Evolutionary conservation across 257 asterid species (phyloP).

Genomic region (Apocynum venetum): DNA sequence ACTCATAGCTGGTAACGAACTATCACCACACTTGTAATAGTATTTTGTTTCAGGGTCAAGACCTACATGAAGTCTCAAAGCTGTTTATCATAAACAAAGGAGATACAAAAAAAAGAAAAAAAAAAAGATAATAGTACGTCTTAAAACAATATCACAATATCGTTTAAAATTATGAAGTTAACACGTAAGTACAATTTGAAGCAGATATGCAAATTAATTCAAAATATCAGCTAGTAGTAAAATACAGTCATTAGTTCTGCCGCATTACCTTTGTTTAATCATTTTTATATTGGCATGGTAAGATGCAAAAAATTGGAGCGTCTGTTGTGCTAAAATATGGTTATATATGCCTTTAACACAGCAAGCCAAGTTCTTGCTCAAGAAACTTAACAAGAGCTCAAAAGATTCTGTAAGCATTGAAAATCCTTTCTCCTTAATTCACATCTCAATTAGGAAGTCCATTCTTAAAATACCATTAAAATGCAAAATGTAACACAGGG

Average conservation of each 20-base stretch:
- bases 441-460: background rate
- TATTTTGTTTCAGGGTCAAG: constrained; percentile 69
- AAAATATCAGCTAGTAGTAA: background rate
- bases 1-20: constrained; percentile 63
- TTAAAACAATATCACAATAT: background rate
- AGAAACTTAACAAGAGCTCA: background rate
- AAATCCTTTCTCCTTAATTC: background rate
- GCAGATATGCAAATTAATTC: background rate
- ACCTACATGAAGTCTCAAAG: constrained; percentile 34
- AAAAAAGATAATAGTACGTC: background rate
- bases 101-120: background rate
- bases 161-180: background rate
- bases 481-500: background rate
- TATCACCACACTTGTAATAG: constrained; percentile 84
- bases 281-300: background rate
- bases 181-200: background rate
- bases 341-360: background rate
- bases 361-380: background rate
- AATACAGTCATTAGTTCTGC: background rate
- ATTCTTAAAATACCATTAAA: background rate
- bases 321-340: background rate
- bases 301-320: background rate
- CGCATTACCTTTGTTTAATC: background rate
- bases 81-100: background rate
- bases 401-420: background rate